Percentiles rank a stretch among this genome's conserved stretches.
Conservation (phyloP, 352 stramenopile species). For the Phytophthora citrophthora region DNA sequence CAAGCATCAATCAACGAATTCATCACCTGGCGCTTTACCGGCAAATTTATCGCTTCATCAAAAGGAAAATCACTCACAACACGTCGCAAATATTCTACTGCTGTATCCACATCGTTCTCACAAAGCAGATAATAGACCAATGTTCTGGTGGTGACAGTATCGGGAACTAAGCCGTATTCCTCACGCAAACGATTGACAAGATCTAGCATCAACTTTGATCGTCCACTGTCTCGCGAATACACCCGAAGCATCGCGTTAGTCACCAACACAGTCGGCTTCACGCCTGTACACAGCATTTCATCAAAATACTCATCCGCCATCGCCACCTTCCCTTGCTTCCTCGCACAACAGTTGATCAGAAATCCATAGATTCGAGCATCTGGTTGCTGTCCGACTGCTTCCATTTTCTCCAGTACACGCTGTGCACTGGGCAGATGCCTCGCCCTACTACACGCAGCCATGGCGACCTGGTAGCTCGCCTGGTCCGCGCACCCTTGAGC, state of each 20-base stretch:
- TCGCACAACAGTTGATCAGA: conserved; percentile 72
- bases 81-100: conserved; percentile 37
- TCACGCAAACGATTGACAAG: conserved; percentile 37
- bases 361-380: conserved; percentile 61
- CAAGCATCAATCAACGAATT: conserved; percentile 62
- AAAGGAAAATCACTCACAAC: conserved; percentile 19
- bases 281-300: conserved; percentile 43
- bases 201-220: conserved; percentile 42
- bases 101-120: conserved; percentile 29
- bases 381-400: conserved; percentile 25
- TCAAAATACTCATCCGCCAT: conserved; percentile 51
- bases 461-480: conserved; percentile 72
- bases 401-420: conserved; percentile 57
- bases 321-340: conserved; percentile 37
- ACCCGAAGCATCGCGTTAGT: conserved; percentile 74
- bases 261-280: conserved; percentile 50
- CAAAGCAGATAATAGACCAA: conserved; percentile 56
- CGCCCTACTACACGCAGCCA: conserved; percentile 66
- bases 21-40: conserved; percentile 34
- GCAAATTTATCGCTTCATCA: conserved; percentile 10
- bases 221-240: conserved; percentile 41
- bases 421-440: conserved; percentile 45
- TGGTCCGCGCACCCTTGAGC: conserved; percentile 39
- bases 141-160: conserved; percentile 52
- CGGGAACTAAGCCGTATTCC: conserved; percentile 44